Evolutionary conservation across 2,329 filamentous ascomycete genomes (phyloP).

Genomic region (Pyrenochaeta sp.): DNA sequence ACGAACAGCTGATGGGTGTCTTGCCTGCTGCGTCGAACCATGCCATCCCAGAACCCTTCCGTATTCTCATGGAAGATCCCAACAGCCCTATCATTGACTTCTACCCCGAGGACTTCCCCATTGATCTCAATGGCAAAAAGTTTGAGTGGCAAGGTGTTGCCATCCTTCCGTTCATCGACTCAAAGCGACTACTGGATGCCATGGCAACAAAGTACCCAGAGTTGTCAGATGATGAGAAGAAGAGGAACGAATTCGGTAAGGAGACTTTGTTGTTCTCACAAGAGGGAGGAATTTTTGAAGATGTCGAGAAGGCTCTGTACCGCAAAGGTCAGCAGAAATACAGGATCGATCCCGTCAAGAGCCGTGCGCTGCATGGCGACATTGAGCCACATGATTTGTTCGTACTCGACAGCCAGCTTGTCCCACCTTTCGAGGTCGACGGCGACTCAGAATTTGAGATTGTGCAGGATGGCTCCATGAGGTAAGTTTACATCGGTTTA

Average conservation of each 20-base stretch:
- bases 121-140: constrained; percentile 97
- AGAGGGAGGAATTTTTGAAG: constrained; percentile 82
- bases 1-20: constrained; percentile 98
- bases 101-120: constrained; percentile 91
- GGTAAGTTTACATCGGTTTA: constrained; percentile 60
- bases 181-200: constrained; percentile 80
- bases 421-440: constrained; percentile 76
- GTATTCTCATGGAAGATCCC: constrained; percentile 85
- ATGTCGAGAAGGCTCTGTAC: constrained; percentile 85
- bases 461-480: constrained; percentile 73
- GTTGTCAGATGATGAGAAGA: constrained; percentile 76
- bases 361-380: constrained; percentile 79
- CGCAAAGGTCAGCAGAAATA: constrained; percentile 74
- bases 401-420: constrained; percentile 81
- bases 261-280: constrained; percentile 88
- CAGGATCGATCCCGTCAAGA: constrained; percentile 76
- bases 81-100: constrained; percentile 96
- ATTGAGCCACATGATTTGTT: constrained; percentile 85
- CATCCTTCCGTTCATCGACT: constrained; percentile 94
- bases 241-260: constrained; percentile 79
- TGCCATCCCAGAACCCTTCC: constrained; percentile 86
- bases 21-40: constrained; percentile 92
- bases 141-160: constrained; percentile 98
- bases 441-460: constrained; percentile 38
- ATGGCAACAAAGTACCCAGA: constrained; percentile 84